Conservation (phyloP, 2,329 filamentous ascomycete species). For the Fonsecaea pugnacius region DNA sequence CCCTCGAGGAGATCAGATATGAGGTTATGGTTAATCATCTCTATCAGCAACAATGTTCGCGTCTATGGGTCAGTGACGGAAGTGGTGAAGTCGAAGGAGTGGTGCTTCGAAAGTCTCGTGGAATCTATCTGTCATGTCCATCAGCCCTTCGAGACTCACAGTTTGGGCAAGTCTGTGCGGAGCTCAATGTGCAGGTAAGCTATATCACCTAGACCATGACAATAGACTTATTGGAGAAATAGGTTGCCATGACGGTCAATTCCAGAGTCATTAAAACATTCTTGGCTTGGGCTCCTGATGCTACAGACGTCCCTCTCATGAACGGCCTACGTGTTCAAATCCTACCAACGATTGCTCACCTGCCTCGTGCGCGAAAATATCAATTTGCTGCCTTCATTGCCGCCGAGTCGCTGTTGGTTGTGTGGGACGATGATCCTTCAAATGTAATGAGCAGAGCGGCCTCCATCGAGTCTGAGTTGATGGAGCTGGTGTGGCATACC, state of each 20-base stretch:
- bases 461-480: slow-evolving; percentile 74
- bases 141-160: slow-evolving; percentile 64
- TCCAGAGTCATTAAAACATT: slow-evolving; percentile 80
- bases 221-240: background rate
- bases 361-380: slow-evolving; percentile 72
- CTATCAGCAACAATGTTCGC: slow-evolving; percentile 76
- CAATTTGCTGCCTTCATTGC: slow-evolving; percentile 81
- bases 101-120: slow-evolving; percentile 68
- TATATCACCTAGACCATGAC: slow-evolving; percentile 21
- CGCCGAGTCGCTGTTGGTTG: slow-evolving; percentile 70
- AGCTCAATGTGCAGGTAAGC: slow-evolving; percentile 72
- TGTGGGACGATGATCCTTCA: slow-evolving; percentile 81
- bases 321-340: slow-evolving; percentile 80
- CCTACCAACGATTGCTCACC: slow-evolving; percentile 70
- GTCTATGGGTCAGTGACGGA: slow-evolving; percentile 73
- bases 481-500: slow-evolving; percentile 75
- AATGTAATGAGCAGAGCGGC: slow-evolving; percentile 72
- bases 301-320: slow-evolving; percentile 73
- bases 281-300: slow-evolving; percentile 72
- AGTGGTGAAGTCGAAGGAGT: slow-evolving; percentile 73
- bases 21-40: slow-evolving; percentile 84
- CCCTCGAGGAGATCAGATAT: slow-evolving; percentile 74
- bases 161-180: slow-evolving; percentile 67
- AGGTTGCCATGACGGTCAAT: slow-evolving; percentile 81
- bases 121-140: slow-evolving; percentile 74